phyloP scores from a whole-genome alignment of 2,329 filamentous ascomycete genomes.

The Emmonsiellopsis sp. region DNA sequence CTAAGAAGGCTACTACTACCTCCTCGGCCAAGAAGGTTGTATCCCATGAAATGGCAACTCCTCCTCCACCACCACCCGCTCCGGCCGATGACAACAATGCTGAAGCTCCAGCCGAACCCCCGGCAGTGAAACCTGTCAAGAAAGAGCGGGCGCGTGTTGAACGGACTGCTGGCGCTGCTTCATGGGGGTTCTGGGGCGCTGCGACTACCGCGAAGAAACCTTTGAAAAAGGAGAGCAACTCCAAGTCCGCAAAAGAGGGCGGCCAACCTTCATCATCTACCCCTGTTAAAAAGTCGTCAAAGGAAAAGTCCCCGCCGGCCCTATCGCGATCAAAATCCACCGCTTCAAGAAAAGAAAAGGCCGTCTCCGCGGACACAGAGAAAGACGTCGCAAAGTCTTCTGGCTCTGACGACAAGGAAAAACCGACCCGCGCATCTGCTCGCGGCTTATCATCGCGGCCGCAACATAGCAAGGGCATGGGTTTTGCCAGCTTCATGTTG shows the following conservation, averaged over 20 bases:
- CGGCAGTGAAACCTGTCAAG: conserved; percentile 45
- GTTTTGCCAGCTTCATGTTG: conserved; percentile 56
- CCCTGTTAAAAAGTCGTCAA: conserved; percentile 29
- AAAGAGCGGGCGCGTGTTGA: conserved; percentile 72
- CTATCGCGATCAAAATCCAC: conserved; percentile 50
- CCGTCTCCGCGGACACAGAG: conserved; percentile 46
- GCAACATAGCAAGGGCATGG: conserved; percentile 49
- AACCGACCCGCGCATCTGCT: conserved; percentile 42
- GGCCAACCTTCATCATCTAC: conserved; percentile 13
- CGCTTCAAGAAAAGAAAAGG: conserved; percentile 47
- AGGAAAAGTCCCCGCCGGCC: conserved; percentile 34
- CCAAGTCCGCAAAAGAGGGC: conserved; percentile 23
- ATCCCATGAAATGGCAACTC: conserved; percentile 41
- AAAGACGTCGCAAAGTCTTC: conserved; percentile 56
- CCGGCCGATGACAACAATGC: conserved; percentile 17
- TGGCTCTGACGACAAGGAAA: conserved; percentile 57
- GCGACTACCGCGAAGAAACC: conserved; percentile 35
- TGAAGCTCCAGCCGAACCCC: conserved; percentile 10
- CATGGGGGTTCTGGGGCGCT: conserved; percentile 69
- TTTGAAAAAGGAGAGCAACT: conserved; percentile 41
- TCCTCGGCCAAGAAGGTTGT: conserved; percentile 16
- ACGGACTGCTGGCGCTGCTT: conserved; percentile 55
- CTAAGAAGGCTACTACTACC: conserved; percentile 21
- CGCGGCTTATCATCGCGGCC: conserved; percentile 41
- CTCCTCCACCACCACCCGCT: conserved; percentile 32